These are phyloP conservation scores for Erythrophleum ivorense DNA, from an alignment of 331 rosid genomes.

Conservation along the genomic window DNA sequence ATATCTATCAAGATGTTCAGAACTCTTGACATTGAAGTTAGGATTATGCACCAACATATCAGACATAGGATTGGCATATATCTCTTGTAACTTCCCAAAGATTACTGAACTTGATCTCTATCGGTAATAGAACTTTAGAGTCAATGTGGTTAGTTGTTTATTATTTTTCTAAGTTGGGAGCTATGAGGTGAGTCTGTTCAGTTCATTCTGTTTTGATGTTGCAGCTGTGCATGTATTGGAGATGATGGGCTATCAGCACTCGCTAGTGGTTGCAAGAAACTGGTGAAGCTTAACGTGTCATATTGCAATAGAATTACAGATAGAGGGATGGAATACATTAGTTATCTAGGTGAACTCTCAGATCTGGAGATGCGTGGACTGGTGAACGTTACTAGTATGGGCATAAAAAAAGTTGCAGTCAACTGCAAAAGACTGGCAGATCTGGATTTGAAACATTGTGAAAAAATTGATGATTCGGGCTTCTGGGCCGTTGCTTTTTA, in stretches of 20 bases:
- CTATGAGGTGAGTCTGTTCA: constrained; percentile 18
- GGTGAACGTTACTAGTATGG: constrained; percentile 55
- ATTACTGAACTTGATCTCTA: constrained; percentile 69
- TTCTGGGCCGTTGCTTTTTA: constrained; percentile 63
- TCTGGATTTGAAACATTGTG: constrained; percentile 68
- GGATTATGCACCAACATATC: constrained; percentile 75
- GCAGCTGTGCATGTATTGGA: constrained; percentile 64
- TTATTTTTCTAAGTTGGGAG: constrained; percentile 10
- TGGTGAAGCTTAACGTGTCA: constrained; percentile 66
- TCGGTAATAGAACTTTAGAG: constrained; percentile 51
- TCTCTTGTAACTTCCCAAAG: constrained; percentile 60
- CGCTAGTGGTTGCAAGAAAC: constrained; percentile 57
- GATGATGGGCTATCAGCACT: constrained; percentile 68
- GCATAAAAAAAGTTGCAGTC: constrained; percentile 57
- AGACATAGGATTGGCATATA: constrained; percentile 64
- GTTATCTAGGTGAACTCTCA: constrained; percentile 53
- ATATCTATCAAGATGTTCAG: constrained; percentile 59
- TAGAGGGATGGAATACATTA: constrained; percentile 52
- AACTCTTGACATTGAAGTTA: constrained; percentile 57
- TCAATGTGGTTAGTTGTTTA: constrained; percentile 2
- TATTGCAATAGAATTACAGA: constrained; percentile 67
- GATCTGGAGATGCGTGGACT: constrained; percentile 69
- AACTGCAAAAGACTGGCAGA: constrained; percentile 64
- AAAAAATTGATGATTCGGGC: constrained; percentile 61
- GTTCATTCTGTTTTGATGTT: constrained; percentile 34